phyloP scores from a whole-genome alignment of 768 basidiomycete species.

The Termitomyces sp. region DNA sequence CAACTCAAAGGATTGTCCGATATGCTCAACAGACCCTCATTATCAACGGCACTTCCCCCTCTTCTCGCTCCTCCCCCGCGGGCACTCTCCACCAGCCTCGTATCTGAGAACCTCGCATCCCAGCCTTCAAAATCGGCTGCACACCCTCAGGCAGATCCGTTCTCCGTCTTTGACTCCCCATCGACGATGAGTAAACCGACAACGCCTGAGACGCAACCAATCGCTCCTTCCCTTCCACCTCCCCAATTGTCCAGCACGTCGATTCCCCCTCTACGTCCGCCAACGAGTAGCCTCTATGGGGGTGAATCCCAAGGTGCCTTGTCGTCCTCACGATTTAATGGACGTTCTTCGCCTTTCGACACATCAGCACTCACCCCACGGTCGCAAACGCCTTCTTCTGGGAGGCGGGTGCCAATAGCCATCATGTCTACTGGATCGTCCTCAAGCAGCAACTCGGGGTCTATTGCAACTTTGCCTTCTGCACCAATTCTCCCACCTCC shows the following conservation, averaged over 20 bases:
- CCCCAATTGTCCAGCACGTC: background rate
- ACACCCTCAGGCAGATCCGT: constrained; percentile 18
- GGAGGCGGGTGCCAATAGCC: constrained; percentile 18
- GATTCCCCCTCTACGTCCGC: background rate
- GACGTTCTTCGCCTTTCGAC: constrained; percentile 8
- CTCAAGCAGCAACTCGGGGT: constrained; percentile 12
- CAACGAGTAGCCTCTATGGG: background rate
- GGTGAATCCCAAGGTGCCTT: constrained; percentile 2
- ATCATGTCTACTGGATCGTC: constrained; percentile 26
- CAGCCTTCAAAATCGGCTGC: background rate
- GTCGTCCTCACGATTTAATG: constrained; percentile 1
- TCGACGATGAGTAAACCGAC: constrained; percentile 8
- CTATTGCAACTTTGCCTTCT: constrained; percentile 19
- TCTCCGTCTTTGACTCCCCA: constrained; percentile 22
- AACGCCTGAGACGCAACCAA: constrained; percentile 3
- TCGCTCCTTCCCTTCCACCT: constrained; percentile 6
- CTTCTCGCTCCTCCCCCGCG: constrained; percentile 34
- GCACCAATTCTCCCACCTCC: constrained; percentile 21
- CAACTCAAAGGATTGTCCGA: constrained; percentile 33
- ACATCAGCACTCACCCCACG: constrained; percentile 9
- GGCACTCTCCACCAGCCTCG: constrained; percentile 13
- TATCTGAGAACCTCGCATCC: background rate
- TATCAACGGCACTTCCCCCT: constrained; percentile 40
- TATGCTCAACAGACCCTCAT: constrained; percentile 36
- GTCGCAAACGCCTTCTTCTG: constrained; percentile 10